phyloP scores from a whole-genome alignment of 2,329 filamentous ascomycete species.

The Graphilbum sp. region DNA sequence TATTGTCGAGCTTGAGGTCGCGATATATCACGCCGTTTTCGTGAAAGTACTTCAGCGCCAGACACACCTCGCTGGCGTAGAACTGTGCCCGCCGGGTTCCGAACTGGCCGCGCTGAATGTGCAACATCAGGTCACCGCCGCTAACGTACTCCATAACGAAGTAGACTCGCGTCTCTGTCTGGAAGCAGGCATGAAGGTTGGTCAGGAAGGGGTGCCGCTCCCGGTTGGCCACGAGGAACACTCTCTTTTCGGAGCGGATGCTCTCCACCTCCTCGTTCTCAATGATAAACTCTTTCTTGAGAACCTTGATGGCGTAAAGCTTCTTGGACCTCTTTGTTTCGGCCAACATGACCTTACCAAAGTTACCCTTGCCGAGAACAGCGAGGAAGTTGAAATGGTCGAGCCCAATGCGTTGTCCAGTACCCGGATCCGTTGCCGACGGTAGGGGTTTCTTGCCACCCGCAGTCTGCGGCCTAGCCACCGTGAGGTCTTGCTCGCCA shows the following conservation, averaged over 20 bases:
- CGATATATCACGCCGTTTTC: slow-evolving; percentile 98
- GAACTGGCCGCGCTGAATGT: slow-evolving; percentile 94
- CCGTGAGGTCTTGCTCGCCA: slow-evolving; percentile 18
- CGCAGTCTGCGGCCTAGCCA: slow-evolving; percentile 20
- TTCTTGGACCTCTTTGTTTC: slow-evolving; percentile 88
- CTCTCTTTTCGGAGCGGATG: slow-evolving; percentile 91
- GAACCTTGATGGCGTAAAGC: slow-evolving; percentile 93
- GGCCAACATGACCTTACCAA: slow-evolving; percentile 98
- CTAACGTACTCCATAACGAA: slow-evolving; percentile 99
- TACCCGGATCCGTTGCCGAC: slow-evolving; percentile 54
- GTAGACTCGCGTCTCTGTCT: slow-evolving; percentile 95
- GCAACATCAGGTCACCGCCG: slow-evolving; percentile 95
- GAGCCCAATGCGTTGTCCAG: slow-evolving; percentile 72
- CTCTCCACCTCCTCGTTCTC: slow-evolving; percentile 99
- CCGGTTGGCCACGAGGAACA: slow-evolving; percentile 93
- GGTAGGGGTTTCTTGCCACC: slow-evolving; percentile 45
- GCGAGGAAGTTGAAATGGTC: slow-evolving; percentile 99
- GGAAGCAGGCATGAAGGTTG: slow-evolving; percentile 93
- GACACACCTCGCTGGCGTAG: slow-evolving; percentile 91
- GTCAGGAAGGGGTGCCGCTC: slow-evolving; percentile 92
- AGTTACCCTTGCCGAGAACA: slow-evolving; percentile 96
- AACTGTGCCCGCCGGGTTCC: slow-evolving; percentile 96
- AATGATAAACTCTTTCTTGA: slow-evolving; percentile 99
- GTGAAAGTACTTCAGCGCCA: slow-evolving; percentile 97
- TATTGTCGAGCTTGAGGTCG: slow-evolving; percentile 87